Evolutionary conservation across 2,329 filamentous ascomycete species (phyloP).

Genomic region (Xylaria polymorpha): DNA sequence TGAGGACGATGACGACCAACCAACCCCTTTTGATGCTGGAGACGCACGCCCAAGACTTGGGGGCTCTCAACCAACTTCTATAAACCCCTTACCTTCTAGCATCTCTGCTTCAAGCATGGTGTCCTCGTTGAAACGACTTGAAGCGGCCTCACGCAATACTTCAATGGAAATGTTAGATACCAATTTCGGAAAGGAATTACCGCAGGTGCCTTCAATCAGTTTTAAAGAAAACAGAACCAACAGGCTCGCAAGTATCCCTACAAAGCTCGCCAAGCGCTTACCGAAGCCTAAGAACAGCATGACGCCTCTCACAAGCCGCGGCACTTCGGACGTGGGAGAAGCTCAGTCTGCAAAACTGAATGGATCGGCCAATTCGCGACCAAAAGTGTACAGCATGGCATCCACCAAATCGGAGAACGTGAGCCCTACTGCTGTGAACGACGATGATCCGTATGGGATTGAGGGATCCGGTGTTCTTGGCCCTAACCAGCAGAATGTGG

Average conservation of each 20-base stretch:
- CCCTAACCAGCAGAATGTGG: constrained; percentile 50
- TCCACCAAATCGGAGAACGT: constrained; percentile 44
- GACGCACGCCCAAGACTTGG: background rate
- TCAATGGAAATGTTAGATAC: constrained; percentile 28
- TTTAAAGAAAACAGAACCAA: constrained; percentile 33
- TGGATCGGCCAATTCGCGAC: constrained; percentile 31
- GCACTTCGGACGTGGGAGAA: constrained; percentile 35
- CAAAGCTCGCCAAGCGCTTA: constrained; percentile 37
- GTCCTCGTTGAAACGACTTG: background rate
- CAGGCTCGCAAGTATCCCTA: constrained; percentile 30
- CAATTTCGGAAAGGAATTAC: constrained; percentile 33
- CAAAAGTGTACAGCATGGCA: constrained; percentile 15
- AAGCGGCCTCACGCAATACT: constrained; percentile 7
- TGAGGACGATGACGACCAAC: constrained; percentile 18
- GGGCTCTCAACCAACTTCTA: background rate
- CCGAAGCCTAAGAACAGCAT: constrained; percentile 24
- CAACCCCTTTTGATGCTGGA: constrained; percentile 34
- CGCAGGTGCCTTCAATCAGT: constrained; percentile 38
- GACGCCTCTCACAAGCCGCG: constrained; percentile 35
- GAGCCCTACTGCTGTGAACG: constrained; percentile 34
- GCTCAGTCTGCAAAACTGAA: constrained; percentile 35
- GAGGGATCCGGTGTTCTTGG: constrained; percentile 38
- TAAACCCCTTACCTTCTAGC: background rate
- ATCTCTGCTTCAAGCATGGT: background rate
- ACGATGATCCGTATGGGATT: constrained; percentile 40